Base-by-base conservation (phyloP, 345 rosid species). In the Hypericum perforatum region DNA sequence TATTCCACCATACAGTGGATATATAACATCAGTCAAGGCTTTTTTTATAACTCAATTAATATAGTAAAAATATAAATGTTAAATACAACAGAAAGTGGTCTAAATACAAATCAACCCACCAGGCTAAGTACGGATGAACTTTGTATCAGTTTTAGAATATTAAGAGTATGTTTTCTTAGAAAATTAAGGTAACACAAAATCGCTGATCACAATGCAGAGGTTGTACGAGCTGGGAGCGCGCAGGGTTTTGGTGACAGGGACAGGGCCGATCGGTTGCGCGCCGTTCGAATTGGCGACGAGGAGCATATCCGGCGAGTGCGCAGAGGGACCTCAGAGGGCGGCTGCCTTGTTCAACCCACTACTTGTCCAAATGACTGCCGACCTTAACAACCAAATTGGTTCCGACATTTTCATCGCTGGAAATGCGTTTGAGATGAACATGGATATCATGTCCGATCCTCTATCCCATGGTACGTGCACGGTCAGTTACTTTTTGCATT, bases 161-260 rank as follows among this genome's bases (percentile, higher is more conserved):
- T 22, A 22, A 22, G 32, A 22, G 32, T 22, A 22, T 1, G 32
- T 22, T 22, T 22, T 22, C 32, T 22, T 22, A 22, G 32, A 22
- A 22, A 22, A 4, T 22, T 22, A n/a, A n/a, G n/a, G n/a, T n/a
- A 1, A 22, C 32, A 22, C 32, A 22, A 22, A 22, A 22, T 22
- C 32, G 32, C 32, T 22, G 32, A 22, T 22, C n/a, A 22, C 32
- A 22, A 22, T 22, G 32, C 32, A 22, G 32, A 50, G 44, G 13
- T 15, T 61, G 50, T 53, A 61, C 9, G 52, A 61, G 46, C 13
- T 61, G 29, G 65, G 65, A 22, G 65, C 46, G 4, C 16, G 52
- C 15, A 37, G 60, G 37, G 52, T 57, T 2, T 1, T 57, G 7
- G 60, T 57, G 60, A 57, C 60, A 2, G 60, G 60, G 14, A 57